These are phyloP conservation scores for Ogataea zsoltii DNA, from an alignment of 805 yeast species.

Conservation along the genomic window DNA sequence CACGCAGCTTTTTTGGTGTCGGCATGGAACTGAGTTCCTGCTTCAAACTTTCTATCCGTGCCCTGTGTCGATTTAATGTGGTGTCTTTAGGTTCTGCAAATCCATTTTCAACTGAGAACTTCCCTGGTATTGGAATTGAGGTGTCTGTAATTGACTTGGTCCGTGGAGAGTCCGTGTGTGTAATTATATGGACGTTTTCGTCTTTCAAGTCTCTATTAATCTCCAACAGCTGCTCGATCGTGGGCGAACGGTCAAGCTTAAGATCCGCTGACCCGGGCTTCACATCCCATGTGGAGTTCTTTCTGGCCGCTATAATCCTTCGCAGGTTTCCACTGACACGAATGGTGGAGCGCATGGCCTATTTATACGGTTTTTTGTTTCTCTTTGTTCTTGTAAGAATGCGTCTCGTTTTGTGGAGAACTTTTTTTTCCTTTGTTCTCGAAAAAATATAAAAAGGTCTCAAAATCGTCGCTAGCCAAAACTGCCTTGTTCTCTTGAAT, in stretches of 20 bases:
- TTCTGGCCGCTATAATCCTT: background rate
- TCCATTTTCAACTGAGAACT: constrained; percentile 9
- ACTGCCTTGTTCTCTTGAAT: background rate
- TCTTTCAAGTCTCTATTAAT: constrained; percentile 17
- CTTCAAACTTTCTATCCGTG: constrained; percentile 13
- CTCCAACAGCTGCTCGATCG: constrained; percentile 18
- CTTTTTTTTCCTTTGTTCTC: too few relatives aligned
- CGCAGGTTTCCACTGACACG: background rate
- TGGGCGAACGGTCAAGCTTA: constrained; percentile 10
- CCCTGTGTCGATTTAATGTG: constrained; percentile 2
- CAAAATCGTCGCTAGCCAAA: background rate
- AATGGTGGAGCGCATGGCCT: too few relatives aligned
- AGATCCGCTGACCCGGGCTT: background rate
- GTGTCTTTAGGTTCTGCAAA: background rate
- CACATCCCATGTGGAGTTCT: background rate
- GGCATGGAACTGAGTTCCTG: constrained; percentile 35
- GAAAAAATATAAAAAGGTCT: background rate
- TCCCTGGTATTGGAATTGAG: background rate
- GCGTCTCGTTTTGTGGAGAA: too few relatives aligned
- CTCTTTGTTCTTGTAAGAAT: too few relatives aligned
- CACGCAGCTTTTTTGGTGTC: constrained; percentile 47
- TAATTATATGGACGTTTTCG: constrained; percentile 18
- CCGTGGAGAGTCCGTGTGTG: background rate
- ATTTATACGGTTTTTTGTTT: too few relatives aligned
- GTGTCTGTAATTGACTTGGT: too few relatives aligned